Percentiles rank a stretch among this genome's conserved stretches.
Evolutionary conservation across 108 stramenopile species (phyloP).

Genomic region (Nannochloropsis gaditana): DNA sequence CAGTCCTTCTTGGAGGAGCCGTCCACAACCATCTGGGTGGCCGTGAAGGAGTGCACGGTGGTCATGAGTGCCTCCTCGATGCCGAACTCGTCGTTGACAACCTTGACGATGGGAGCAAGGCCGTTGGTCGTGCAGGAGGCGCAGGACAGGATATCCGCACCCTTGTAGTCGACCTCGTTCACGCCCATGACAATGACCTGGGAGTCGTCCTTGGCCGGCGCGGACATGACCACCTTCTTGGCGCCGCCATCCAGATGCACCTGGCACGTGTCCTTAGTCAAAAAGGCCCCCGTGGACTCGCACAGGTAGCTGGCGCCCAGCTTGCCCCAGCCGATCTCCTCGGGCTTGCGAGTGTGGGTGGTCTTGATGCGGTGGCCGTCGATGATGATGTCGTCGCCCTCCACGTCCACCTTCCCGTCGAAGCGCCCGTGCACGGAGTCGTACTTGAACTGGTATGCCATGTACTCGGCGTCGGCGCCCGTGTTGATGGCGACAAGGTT

Average conservation of each 20-base stretch:
- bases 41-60: slow-evolving; percentile 99
- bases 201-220: slow-evolving; percentile 98
- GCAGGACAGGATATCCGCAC: slow-evolving; percentile 90
- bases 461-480: slow-evolving; percentile 95
- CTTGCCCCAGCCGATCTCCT: slow-evolving; percentile 88
- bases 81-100: slow-evolving; percentile 92
- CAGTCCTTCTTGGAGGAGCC: slow-evolving; percentile 99
- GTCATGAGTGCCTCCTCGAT: slow-evolving; percentile 99
- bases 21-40: slow-evolving; percentile 98
- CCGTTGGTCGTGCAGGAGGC: slow-evolving; percentile 99
- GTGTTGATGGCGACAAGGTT: slow-evolving; percentile 90
- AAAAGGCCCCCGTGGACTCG: slow-evolving; percentile 99
- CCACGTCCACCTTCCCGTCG: slow-evolving; percentile 90
- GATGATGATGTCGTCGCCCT: slow-evolving; percentile 92
- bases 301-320: slow-evolving; percentile 94
- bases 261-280: slow-evolving; percentile 87
- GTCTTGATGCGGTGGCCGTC: slow-evolving; percentile 88
- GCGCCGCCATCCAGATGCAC: slow-evolving; percentile 94
- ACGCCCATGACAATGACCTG: slow-evolving; percentile 98
- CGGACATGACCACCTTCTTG: slow-evolving; percentile 99
- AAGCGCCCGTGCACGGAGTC: slow-evolving; percentile 98
- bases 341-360: slow-evolving; percentile 88
- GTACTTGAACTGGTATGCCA: slow-evolving; percentile 99
- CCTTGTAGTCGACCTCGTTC: slow-evolving; percentile 85
- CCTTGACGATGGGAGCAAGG: slow-evolving; percentile 97